phyloP scores from a whole-genome alignment of 208 protist genomes.

The Trypanosoma avium region DNA sequence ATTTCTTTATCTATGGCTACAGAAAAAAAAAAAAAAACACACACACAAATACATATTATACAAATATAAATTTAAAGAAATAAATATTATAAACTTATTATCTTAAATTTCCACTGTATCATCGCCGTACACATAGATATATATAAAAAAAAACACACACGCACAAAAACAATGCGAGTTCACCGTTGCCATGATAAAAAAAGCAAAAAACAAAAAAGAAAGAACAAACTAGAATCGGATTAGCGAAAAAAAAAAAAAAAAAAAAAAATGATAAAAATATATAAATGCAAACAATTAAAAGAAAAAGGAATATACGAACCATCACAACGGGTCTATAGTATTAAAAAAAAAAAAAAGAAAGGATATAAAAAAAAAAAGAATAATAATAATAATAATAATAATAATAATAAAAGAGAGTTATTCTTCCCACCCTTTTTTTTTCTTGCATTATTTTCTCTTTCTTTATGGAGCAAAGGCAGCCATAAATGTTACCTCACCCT shows the following conservation, averaged over 20 bases:
- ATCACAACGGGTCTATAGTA: background rate
- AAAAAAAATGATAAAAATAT: background rate
- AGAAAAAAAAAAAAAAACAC: slow-evolving; percentile 13
- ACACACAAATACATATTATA: background rate
- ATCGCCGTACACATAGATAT: too few relatives aligned
- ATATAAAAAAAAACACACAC: too few relatives aligned
- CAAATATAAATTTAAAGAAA: too few relatives aligned
- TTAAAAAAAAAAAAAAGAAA: slow-evolving; percentile 7
- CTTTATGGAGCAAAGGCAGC: slow-evolving; percentile 6
- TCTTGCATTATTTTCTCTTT: too few relatives aligned
- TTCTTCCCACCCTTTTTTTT: too few relatives aligned
- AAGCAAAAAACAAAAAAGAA: background rate
- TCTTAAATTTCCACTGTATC: too few relatives aligned
- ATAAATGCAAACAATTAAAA: background rate
- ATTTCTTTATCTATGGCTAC: too few relatives aligned
- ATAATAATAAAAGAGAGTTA: background rate
- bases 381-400: background rate
- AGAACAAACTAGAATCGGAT: background rate
- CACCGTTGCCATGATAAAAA: too few relatives aligned
- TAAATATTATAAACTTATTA: too few relatives aligned
- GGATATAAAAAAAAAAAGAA: slow-evolving; percentile 13
- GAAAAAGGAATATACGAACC: background rate
- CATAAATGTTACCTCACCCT: slow-evolving; percentile 10
- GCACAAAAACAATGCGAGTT: too few relatives aligned
- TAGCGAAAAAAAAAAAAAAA: background rate